Evolutionary conservation across 2,329 filamentous ascomycete genomes (phyloP).

Genomic region (Xylariaceae sp.): DNA sequence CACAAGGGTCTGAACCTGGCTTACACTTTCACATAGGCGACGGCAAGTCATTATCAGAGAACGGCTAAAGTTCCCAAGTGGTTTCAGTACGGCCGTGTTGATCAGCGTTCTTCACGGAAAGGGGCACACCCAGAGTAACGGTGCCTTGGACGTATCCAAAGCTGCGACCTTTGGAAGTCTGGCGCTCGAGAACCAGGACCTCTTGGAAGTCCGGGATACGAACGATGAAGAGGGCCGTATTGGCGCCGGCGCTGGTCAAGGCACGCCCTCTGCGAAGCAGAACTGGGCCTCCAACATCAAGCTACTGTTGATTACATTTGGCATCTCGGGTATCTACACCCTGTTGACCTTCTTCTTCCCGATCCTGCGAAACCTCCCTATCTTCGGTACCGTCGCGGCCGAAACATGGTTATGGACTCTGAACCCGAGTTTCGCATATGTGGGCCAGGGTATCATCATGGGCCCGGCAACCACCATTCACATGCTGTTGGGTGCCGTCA

Average conservation of each 20-base stretch:
- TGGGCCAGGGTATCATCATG: slow-evolving; percentile 98
- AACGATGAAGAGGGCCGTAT: slow-evolving; percentile 21
- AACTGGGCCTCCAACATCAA: slow-evolving; percentile 47
- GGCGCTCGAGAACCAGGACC: slow-evolving; percentile 31
- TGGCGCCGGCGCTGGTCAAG: slow-evolving; percentile 24
- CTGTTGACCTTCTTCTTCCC: slow-evolving; percentile 87
- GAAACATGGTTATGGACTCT: slow-evolving; percentile 88
- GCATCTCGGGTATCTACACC: slow-evolving; percentile 62
- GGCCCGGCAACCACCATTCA: slow-evolving; percentile 90
- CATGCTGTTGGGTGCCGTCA: slow-evolving; percentile 83
- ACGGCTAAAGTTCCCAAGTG: slow-evolving; percentile 88
- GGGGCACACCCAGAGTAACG: slow-evolving; percentile 33
- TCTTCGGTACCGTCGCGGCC: slow-evolving; percentile 73
- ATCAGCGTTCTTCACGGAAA: slow-evolving; percentile 82
- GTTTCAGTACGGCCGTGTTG: slow-evolving; percentile 90
- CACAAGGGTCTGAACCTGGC: no score
- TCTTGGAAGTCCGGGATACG: slow-evolving; percentile 20
- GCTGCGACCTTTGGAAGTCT: slow-evolving; percentile 32
- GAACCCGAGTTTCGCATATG: slow-evolving; percentile 94
- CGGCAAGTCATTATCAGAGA: slow-evolving; percentile 91
- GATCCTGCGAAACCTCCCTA: slow-evolving; percentile 73
- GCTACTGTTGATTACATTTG: slow-evolving; percentile 53
- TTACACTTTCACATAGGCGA: slow-evolving; percentile 41
- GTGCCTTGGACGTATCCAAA: slow-evolving; percentile 28
- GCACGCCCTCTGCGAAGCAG: slow-evolving; percentile 35